phyloP scores from a whole-genome alignment of 768 basidiomycete genomes.

The Lactifluus hygrophoroides region DNA sequence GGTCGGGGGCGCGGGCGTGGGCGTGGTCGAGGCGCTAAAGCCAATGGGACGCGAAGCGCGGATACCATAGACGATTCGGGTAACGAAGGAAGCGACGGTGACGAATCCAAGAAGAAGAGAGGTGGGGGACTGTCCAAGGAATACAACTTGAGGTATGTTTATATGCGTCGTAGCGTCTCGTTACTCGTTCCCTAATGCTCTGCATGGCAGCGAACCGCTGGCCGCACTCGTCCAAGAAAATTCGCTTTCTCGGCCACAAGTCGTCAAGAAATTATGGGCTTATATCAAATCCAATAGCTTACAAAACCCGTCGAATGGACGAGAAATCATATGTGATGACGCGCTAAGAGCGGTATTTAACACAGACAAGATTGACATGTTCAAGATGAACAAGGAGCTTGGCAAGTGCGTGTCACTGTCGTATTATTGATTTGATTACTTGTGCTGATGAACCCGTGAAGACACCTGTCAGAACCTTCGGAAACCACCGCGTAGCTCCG shows the following conservation, averaged over 20 bases:
- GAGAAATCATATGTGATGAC: constrained; percentile 80
- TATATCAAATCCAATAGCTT: constrained; percentile 76
- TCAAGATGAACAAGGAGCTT: constrained; percentile 88
- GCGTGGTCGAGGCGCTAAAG: constrained; percentile 13
- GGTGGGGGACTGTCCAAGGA: constrained; percentile 70
- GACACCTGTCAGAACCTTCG: constrained; percentile 18
- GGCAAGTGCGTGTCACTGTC: constrained; percentile 46
- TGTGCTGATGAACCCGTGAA: not conserved
- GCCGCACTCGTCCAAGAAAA: constrained; percentile 59
- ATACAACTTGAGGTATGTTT: constrained; percentile 56
- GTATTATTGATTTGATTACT: not conserved
- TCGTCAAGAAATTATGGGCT: constrained; percentile 85
- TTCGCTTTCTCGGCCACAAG: constrained; percentile 76
- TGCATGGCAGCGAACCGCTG: constrained; percentile 51
- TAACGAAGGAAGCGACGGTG: constrained; percentile 28
- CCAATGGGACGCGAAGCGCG: constrained; percentile 30
- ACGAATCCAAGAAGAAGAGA: constrained; percentile 37
- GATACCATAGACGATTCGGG: constrained; percentile 28
- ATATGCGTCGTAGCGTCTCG: constrained; percentile 7
- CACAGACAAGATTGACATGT: constrained; percentile 83
- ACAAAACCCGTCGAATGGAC: constrained; percentile 78
- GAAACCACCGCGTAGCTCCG: constrained; percentile 15
- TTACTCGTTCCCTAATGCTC: not conserved
- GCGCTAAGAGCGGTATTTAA: constrained; percentile 66
- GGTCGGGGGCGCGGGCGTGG: constrained; percentile 17